Base-by-base conservation (phyloP, 2,329 filamentous ascomycete genomes). In the Pyricularia grisea region DNA sequence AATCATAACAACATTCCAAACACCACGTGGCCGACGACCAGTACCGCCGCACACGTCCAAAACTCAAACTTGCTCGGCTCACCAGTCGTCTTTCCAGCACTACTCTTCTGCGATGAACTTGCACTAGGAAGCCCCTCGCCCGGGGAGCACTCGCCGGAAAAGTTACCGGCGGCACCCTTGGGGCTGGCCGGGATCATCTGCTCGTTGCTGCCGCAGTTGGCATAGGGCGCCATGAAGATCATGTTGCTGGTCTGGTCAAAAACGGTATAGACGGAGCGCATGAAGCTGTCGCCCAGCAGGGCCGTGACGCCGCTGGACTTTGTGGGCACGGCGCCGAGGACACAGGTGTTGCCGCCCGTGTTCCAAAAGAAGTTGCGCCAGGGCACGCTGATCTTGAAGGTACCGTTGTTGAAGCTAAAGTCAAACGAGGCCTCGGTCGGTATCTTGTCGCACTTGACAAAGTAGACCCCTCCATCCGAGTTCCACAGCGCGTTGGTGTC, bases 301-400 rank as follows among this genome's bases (percentile, higher is more conserved):
- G 70, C 71, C 3, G 70, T 70, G 36, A 65, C 68, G 31, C 69
- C 23, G 72, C 73, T 73, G 3, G 70, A 66, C 65, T 75, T 72
- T 4, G 71, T 68, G 10, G 74, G 67, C 64, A 71, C 60, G 12
- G 74, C 73, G 28, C 83, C 83, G 14, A 83, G 76, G 66, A 80
- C 78, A 75, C 83, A 84, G 60, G 73, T 77, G 14, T 73, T 72
- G 17, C 74, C 73, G 65, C 77, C 72, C 14, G 78, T 73, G 30
- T 84, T 77, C 68, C 86, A 78, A 72, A 87, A 81, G 66, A 87
- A 84, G 72, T 87, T 84, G 70, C 75, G 76, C 20, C 83, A 77
- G 3, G 81, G 76, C 17, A 85, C 82, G 50, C 60, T 50, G 65
- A 71, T 67, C 10, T 73, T 75, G 31, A 86, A 76, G 5, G 74